Percentiles rank a stretch among this genome's conserved stretches.
Evolutionary conservation across 306 rosid genomes (phyloP).

Genomic region (Quercus glauca): DNA sequence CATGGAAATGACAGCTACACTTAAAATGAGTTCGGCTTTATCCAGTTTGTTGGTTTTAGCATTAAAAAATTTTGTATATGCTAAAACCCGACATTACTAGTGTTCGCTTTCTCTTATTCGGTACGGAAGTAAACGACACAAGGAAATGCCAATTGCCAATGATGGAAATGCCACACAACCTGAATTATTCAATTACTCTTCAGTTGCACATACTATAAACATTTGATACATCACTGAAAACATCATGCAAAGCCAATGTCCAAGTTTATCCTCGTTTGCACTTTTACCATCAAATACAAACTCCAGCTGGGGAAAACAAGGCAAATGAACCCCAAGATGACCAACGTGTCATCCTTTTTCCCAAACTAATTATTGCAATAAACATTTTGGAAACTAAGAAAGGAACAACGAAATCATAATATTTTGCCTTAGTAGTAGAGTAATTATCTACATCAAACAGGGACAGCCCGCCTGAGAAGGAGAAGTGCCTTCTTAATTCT

Average conservation of each 20-base stretch:
- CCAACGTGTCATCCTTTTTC: not conserved
- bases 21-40: not conserved
- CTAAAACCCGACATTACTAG: not conserved
- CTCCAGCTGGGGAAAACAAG: not conserved
- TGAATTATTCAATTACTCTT: not conserved
- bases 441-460: conserved; percentile 28
- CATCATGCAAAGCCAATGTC: not conserved
- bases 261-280: not conserved
- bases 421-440: not conserved
- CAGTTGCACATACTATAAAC: not conserved
- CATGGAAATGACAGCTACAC: not conserved
- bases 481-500: conserved; percentile 71
- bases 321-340: not conserved
- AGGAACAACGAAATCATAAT: conserved; percentile 12
- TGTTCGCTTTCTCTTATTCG: too few relatives aligned
- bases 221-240: not conserved
- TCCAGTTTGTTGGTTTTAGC: not conserved
- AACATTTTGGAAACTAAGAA: conserved; percentile 17
- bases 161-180: not conserved
- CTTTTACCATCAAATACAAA: not conserved
- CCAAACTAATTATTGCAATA: conserved; percentile 15
- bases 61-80: not conserved
- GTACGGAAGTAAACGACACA: too few relatives aligned
- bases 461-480: conserved; percentile 46
- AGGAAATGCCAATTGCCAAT: too few relatives aligned